A percentile compares a stretch with the other conserved stretches of the same genome.
phyloP scores from a whole-genome alignment of 1,139 yeast genomes.

The Yamadazyma trypodendri region DNA sequence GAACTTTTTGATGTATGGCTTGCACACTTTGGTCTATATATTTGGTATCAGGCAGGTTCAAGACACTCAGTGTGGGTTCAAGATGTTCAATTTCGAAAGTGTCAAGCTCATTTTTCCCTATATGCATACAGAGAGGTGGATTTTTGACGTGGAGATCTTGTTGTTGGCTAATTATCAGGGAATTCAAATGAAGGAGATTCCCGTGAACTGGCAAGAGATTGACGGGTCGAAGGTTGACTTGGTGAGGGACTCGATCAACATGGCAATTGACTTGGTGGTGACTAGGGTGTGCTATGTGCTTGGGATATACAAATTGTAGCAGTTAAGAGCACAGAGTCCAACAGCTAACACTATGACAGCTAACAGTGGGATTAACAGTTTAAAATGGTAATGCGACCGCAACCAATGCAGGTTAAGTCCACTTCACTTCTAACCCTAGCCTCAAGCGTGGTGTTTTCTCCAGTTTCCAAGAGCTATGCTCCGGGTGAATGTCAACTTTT shows the following conservation, averaged over 20 bases:
- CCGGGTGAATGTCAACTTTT: too few species aligned
- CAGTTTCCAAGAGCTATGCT: too few species aligned
- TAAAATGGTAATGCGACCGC: too few species aligned
- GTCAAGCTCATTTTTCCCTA: conserved; percentile 71
- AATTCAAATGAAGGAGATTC: conserved; percentile 69
- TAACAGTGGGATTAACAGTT: too few species aligned
- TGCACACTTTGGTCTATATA: conserved; percentile 79
- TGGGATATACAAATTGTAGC: conserved; percentile 63
- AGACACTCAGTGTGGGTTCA: conserved; percentile 98
- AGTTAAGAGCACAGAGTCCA: neutral
- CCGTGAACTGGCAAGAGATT: conserved; percentile 96
- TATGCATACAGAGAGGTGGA: conserved; percentile 98
- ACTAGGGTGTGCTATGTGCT: conserved; percentile 84
- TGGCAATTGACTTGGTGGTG: conserved; percentile 95
- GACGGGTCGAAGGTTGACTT: conserved; percentile 92
- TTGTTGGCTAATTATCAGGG: conserved; percentile 72
- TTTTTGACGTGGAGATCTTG: conserved; percentile 90
- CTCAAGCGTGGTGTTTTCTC: too few species aligned
- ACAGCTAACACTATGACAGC: neutral
- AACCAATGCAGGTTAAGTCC: too few species aligned
- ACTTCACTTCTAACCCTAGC: too few species aligned
- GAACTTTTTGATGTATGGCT: conserved; percentile 89
- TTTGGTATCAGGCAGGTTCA: conserved; percentile 86
- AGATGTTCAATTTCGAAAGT: conserved; percentile 76
- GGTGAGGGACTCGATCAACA: conserved; percentile 84